Percentiles rank a stretch among this genome's conserved stretches.
Evolutionary conservation across 129 eudicot species (phyloP).

Genomic region (Apium graveolens): DNA sequence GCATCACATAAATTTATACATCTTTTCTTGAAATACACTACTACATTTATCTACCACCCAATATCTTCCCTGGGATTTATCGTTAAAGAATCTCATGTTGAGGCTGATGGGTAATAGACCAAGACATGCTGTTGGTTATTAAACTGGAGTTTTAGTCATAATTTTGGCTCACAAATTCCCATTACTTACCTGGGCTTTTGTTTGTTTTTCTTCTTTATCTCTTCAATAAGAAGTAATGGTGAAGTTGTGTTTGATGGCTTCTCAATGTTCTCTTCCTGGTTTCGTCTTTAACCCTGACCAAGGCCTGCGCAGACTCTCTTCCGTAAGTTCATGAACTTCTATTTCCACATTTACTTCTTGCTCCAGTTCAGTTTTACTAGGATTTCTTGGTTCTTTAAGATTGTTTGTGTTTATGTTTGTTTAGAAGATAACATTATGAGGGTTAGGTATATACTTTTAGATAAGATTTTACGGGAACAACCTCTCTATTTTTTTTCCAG

Average conservation of each 20-base stretch:
- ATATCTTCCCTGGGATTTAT: background rate
- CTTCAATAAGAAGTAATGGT: background rate
- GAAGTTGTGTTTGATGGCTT: constrained; percentile 56
- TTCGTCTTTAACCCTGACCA: constrained; percentile 27
- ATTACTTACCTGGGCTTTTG: background rate
- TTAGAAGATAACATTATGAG: background rate
- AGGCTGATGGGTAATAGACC: background rate
- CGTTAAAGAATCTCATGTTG: background rate
- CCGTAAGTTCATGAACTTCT: constrained; percentile 26
- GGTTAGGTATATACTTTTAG: background rate
- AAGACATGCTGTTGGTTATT: background rate
- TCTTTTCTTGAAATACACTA: background rate
- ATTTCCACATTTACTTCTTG: background rate
- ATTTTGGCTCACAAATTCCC: background rate
- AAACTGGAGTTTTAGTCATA: background rate
- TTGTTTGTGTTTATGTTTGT: too few species aligned
- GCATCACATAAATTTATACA: background rate
- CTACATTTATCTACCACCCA: constrained; percentile 9
- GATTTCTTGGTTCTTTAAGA: too few species aligned
- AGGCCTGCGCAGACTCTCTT: constrained; percentile 13
- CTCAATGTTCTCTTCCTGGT: constrained; percentile 53
- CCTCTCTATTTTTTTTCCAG: background rate
- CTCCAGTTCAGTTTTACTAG: background rate
- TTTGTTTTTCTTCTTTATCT: background rate
- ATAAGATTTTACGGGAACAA: background rate